phyloP scores from a whole-genome alignment of 1,139 yeast genomes.

The Blastobotrys apis region DNA sequence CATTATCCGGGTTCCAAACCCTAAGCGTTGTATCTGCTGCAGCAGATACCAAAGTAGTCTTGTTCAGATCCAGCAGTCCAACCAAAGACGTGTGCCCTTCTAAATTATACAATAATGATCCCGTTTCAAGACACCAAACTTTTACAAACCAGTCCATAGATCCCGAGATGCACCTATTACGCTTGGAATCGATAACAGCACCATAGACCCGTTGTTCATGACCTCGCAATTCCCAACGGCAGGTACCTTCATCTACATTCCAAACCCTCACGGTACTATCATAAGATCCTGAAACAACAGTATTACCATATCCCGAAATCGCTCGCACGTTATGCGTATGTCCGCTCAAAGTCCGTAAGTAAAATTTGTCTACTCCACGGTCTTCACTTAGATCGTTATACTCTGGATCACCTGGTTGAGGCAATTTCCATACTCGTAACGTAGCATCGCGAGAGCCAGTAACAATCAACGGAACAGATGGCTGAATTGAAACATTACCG shows the following conservation, averaged over 20 bases:
- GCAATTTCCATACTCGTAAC: slow-evolving; percentile 83
- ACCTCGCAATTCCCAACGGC: slow-evolving; percentile 71
- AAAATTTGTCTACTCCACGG: slow-evolving; percentile 52
- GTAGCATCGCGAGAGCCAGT: slow-evolving; percentile 91
- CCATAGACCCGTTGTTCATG: slow-evolving; percentile 86
- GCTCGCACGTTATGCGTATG: slow-evolving; percentile 88
- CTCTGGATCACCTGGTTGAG: slow-evolving; percentile 35
- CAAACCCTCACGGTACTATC: slow-evolving; percentile 90
- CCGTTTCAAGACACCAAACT: slow-evolving; percentile 83
- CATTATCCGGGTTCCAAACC: slow-evolving; percentile 86
- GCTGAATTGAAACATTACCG: slow-evolving; percentile 62
- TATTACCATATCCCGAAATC: slow-evolving; percentile 79
- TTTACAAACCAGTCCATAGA: slow-evolving; percentile 86
- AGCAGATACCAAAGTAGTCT: slow-evolving; percentile 82
- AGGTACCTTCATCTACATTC: slow-evolving; percentile 73
- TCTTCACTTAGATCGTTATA: slow-evolving; percentile 10
- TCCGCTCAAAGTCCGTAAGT: slow-evolving; percentile 73
- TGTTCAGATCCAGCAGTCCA: slow-evolving; percentile 75
- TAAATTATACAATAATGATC: slow-evolving; percentile 58
- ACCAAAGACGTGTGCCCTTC: slow-evolving; percentile 89
- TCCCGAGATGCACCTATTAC: slow-evolving; percentile 83
- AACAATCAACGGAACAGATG: slow-evolving; percentile 61
- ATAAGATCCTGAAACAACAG: slow-evolving; percentile 84
- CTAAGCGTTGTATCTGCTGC: slow-evolving; percentile 93
- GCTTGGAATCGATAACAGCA: slow-evolving; percentile 70